These are phyloP conservation scores for Cicer chorassanicum DNA, from an alignment of 306 rosid genomes.

Conservation along the genomic window DNA sequence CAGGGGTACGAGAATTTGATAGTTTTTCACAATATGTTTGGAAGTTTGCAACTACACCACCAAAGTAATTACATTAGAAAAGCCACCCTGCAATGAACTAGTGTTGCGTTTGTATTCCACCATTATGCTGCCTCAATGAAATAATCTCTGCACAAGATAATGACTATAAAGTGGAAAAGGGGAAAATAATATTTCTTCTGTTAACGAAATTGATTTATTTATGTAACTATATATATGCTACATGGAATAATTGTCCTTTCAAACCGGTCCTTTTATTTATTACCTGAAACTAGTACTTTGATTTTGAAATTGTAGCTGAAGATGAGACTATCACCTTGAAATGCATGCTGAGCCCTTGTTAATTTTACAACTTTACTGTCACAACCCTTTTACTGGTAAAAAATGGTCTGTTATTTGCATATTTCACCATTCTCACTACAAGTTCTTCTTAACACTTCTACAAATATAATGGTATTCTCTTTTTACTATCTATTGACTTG, in stretches of 20 bases:
- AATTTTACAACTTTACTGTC: too few relatives aligned
- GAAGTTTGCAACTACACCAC: constrained; percentile 65
- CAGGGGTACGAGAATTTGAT: constrained; percentile 55
- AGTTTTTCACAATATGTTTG: constrained; percentile 42
- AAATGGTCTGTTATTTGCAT: too few relatives aligned
- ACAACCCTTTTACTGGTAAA: too few relatives aligned
- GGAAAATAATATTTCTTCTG: background rate
- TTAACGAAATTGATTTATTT: background rate
- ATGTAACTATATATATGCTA: background rate
- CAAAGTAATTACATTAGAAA: constrained; percentile 43
- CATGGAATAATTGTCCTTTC: background rate
- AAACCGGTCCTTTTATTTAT: too few relatives aligned
- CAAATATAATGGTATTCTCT: too few relatives aligned
- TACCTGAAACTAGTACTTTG: too few relatives aligned
- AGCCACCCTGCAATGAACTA: background rate
- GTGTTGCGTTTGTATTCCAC: constrained; percentile 17
- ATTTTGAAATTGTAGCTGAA: too few relatives aligned
- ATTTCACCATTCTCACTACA: too few relatives aligned
- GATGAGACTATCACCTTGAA: too few relatives aligned
- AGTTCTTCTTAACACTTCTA: too few relatives aligned
- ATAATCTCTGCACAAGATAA: background rate
- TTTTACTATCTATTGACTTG: too few relatives aligned
- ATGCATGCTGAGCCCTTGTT: too few relatives aligned
- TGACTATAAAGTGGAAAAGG: background rate
- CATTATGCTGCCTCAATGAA: constrained; percentile 15